Base-by-base conservation (phyloP, 176 grass and related monocot species). In the Musa beccarii region DNA sequence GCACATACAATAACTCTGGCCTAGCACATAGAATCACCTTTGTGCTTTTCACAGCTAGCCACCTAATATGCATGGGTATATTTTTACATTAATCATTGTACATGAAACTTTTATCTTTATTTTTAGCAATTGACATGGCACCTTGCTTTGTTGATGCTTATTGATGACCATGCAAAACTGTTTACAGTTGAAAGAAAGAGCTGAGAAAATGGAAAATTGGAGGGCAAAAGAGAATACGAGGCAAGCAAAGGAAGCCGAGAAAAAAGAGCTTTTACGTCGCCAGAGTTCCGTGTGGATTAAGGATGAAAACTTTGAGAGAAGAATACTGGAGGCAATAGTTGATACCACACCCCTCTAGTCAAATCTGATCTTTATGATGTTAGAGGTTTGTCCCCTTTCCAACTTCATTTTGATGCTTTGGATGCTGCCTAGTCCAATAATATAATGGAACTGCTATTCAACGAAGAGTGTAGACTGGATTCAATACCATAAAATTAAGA, bases 131-230 rank as follows among this genome's bases (percentile, higher is more conserved):
- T 22, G 17, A 62, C 6, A n/a, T 20, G 4, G 15, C 19, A 62
- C 2, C 59, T 62, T 62, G 59, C 59, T 22, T 62, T 62, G 19
- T n/a, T 67, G 17, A 49, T 49, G 3, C 20, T 17, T 68, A 9
- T 5, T 43, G 12, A 68, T 68, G 66, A 8, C 17, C 26, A 22
- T 66, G 24, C 14, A 34, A 22, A 66, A 28, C 34, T 52, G 16
- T 21, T 49, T 72, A 54, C 83, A 98, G 90, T 89, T 91, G 81
- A 89, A 91, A 85, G 90, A 98, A 91, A 91, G 90, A 91, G 59
- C 84, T 26, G 75, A 89, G 75, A 98, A 91, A 76, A 54, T 98
- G 73, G 90, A 91, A 82, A 85, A 73, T 64, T 94, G 88, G 90
- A 87, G 78, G 80, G 71, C 66, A 75, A 98, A 98, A 79, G 88